These are phyloP conservation scores for Lunasporangiospora selenospora DNA, from an alignment of 192 early-diverging fungal species.

Conservation along the genomic window DNA sequence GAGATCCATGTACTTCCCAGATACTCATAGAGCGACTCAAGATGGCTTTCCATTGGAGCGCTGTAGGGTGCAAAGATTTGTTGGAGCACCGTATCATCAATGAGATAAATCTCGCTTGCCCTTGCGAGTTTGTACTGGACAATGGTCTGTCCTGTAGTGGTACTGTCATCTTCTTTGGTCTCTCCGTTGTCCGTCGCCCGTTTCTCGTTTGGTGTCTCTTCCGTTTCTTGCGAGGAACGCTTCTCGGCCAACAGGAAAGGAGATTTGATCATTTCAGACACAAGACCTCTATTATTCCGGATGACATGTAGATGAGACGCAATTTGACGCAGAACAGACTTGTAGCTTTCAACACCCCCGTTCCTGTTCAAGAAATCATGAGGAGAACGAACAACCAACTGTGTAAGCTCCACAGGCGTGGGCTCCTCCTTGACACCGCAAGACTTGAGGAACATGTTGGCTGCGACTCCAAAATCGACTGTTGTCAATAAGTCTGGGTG, in stretches of 20 bases:
- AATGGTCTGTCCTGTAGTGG: constrained; percentile 41
- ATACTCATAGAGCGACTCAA: constrained; percentile 72
- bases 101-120: constrained; percentile 77
- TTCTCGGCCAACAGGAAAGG: constrained; percentile 69
- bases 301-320: constrained; percentile 67
- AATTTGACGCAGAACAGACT: constrained; percentile 73
- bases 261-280: constrained; percentile 62
- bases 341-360: constrained; percentile 68
- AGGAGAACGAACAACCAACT: constrained; percentile 66
- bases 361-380: constrained; percentile 61
- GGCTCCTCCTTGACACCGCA: constrained; percentile 89
- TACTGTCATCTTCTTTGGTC: constrained; percentile 11
- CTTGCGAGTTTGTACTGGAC: constrained; percentile 68
- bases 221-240: constrained; percentile 49
- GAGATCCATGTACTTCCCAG: constrained; percentile 74
- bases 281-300: constrained; percentile 48
- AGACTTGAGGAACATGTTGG: constrained; percentile 78
- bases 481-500: constrained; percentile 61
- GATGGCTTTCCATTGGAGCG: constrained; percentile 72
- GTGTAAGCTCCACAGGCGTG: constrained; percentile 71
- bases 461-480: constrained; percentile 74
- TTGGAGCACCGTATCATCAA: constrained; percentile 76
- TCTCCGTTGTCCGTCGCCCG: constrained; percentile 5
- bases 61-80: constrained; percentile 78
- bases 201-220: constrained; percentile 4